These are phyloP conservation scores for Colletotrichum euphorbiae DNA, from an alignment of 2,329 filamentous ascomycete genomes.

Conservation along the genomic window DNA sequence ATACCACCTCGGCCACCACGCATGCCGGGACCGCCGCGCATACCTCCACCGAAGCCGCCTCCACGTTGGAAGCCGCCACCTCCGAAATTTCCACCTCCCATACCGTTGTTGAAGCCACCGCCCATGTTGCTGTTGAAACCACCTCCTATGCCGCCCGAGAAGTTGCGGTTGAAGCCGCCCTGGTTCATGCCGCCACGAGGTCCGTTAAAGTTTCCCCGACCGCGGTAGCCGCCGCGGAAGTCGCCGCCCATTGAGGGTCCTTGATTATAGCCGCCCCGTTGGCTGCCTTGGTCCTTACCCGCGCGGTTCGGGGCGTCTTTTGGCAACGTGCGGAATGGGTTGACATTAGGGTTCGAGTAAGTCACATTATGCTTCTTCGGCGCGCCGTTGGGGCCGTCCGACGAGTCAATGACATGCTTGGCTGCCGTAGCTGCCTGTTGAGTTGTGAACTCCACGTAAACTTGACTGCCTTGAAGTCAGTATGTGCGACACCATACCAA, in stretches of 20 bases:
- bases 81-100: conserved; percentile 62
- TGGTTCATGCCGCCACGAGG: conserved; percentile 61
- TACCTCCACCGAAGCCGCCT: conserved; percentile 60
- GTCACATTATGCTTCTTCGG: conserved; percentile 79
- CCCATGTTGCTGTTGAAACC: conserved; percentile 58
- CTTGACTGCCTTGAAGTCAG: conserved; percentile 63
- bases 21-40: conserved; percentile 58
- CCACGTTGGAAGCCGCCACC: conserved; percentile 61
- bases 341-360: conserved; percentile 81
- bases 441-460: conserved; percentile 86
- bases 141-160: conserved; percentile 54
- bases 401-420: conserved; percentile 82
- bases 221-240: conserved; percentile 62
- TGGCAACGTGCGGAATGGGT: conserved; percentile 90
- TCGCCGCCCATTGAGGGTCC: conserved; percentile 56
- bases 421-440: conserved; percentile 86
- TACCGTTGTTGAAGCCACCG: conserved; percentile 59
- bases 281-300: conserved; percentile 72
- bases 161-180: conserved; percentile 54
- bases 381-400: conserved; percentile 64
- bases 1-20: conserved; percentile 53
- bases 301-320: conserved; percentile 84
- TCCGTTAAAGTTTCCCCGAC: conserved; percentile 62
- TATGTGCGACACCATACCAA: not conserved
- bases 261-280: conserved; percentile 62